phyloP scores from a whole-genome alignment of 208 protist genomes.

The Acanthamoeba healyi region DNA sequence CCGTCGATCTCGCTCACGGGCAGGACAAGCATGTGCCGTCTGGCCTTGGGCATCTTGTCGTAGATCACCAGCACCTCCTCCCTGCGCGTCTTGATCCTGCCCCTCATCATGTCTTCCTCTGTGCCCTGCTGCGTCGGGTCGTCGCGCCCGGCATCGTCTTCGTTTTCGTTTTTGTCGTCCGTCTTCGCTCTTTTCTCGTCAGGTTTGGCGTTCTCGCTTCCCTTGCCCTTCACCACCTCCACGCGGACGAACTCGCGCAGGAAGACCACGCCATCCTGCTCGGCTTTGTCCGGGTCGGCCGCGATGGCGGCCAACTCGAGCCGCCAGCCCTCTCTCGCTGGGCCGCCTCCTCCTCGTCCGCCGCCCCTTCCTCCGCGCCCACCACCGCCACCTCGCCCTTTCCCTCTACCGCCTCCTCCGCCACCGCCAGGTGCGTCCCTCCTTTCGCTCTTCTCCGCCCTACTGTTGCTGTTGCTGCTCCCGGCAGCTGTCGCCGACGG shows the following conservation, averaged over 20 bases:
- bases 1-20: neutral
- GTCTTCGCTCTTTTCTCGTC: too few relatives aligned
- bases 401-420: neutral
- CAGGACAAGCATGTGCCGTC: slow-evolving; percentile 18
- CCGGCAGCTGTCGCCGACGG: too few relatives aligned
- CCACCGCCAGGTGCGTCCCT: too few relatives aligned
- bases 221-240: neutral
- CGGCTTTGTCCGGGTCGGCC: neutral
- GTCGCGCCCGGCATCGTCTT: neutral
- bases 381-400: neutral
- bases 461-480: too few relatives aligned
- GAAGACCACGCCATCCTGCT: neutral
- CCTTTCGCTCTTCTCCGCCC: too few relatives aligned
- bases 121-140: neutral
- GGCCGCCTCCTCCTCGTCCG: neutral
- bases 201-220: neutral
- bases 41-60: slow-evolving; percentile 45
- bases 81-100: neutral
- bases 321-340: neutral
- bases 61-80: slow-evolving; percentile 20
- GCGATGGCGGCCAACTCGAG: neutral
- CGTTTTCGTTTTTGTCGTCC: too few relatives aligned
- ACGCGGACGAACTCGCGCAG: neutral
- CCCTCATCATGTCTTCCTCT: neutral
- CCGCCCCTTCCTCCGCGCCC: neutral